Conservation (phyloP, 495 filamentous ascomycete species). For the Clavariopsis aquatica region DNA sequence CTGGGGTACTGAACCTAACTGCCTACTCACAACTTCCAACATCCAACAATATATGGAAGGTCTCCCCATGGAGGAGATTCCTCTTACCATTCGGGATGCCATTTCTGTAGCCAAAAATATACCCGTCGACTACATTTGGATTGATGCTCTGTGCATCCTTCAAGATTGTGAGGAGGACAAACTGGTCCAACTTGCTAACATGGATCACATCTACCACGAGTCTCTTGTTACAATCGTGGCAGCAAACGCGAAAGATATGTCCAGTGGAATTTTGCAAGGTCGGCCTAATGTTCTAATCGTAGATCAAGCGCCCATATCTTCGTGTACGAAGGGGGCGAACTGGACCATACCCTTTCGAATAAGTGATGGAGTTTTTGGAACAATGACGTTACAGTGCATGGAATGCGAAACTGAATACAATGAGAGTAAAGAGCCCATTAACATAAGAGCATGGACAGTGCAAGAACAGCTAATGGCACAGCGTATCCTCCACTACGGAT, state of each 20-base stretch:
- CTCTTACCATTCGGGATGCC: background rate
- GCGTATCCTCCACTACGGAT: background rate
- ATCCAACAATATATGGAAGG: background rate
- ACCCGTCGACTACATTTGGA: constrained; percentile 8
- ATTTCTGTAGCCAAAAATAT: background rate
- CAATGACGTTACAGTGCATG: background rate
- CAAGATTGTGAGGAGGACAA: constrained; percentile 12
- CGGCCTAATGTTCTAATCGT: background rate
- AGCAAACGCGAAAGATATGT: background rate
- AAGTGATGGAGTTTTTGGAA: background rate
- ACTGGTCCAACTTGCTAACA: background rate
- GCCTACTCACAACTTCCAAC: background rate
- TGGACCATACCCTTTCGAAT: constrained; percentile 3
- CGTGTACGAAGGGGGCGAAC: too few relatives aligned
- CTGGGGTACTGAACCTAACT: background rate
- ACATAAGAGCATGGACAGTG: constrained; percentile 9
- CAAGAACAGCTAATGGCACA: constrained; percentile 9
- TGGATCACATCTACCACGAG: background rate
- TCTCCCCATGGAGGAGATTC: background rate
- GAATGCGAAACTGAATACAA: background rate
- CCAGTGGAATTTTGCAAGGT: background rate
- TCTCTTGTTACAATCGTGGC: constrained; percentile 7
- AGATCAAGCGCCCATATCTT: too few relatives aligned
- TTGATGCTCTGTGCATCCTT: constrained; percentile 13
- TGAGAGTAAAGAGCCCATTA: constrained; percentile 3